Percentiles rank a stretch among this genome's conserved stretches.
Conservation (phyloP, 164 flowering plant genomes). For the Aristolochia californica region DNA sequence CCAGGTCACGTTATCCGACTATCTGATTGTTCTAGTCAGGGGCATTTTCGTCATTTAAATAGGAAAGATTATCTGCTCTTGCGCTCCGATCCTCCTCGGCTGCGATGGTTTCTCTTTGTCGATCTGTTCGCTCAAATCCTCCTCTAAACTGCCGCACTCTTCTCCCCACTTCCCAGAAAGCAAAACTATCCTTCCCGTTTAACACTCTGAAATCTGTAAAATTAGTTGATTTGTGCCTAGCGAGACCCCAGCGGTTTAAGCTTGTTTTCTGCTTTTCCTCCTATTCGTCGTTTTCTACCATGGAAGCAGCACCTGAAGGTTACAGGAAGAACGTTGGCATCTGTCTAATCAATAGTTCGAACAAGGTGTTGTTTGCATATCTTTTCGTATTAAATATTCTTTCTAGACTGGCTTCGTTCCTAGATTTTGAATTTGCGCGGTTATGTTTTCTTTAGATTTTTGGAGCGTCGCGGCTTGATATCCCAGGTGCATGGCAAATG, state of each 20-base stretch:
- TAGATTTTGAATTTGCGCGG: background rate
- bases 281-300: too few relatives aligned
- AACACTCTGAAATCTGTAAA: background rate
- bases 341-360: conserved; percentile 63
- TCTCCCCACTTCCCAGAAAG: background rate
- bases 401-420: background rate
- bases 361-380: conserved; percentile 33
- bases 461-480: conserved; percentile 62
- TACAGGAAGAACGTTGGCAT: conserved; percentile 85
- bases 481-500: conserved; percentile 82
- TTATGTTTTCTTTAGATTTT: conserved; percentile 38
- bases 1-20: too few relatives aligned
- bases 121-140: too few relatives aligned
- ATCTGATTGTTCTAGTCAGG: too few relatives aligned
- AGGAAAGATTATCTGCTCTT: too few relatives aligned
- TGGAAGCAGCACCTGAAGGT: conserved; percentile 80
- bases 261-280: too few relatives aligned
- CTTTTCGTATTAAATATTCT: background rate
- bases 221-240: background rate
- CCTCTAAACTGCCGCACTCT: background rate
- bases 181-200: background rate
- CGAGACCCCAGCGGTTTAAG: too few relatives aligned
- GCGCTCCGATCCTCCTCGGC: too few relatives aligned
- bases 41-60: too few relatives aligned
- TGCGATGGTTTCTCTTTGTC: too few relatives aligned